Percentiles rank a stretch among this genome's conserved stretches.
phyloP scores from a whole-genome alignment of 208 protist species.

The Trypanosoma vivax region DNA sequence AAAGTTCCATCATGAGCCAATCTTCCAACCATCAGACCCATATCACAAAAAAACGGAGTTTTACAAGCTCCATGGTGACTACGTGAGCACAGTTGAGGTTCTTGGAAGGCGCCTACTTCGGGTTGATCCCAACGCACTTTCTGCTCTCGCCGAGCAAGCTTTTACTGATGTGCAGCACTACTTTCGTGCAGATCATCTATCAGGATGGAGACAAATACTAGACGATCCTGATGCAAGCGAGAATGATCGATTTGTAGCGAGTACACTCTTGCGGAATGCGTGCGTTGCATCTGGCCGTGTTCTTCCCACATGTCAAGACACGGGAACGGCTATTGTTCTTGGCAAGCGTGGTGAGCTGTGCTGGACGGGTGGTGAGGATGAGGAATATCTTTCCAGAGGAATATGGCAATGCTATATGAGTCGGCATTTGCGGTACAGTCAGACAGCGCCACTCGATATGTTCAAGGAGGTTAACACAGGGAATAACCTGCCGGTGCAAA shows the following conservation, averaged over 20 bases:
- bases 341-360: constrained; percentile 95
- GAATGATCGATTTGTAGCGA: constrained; percentile 96
- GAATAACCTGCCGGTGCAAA: constrained; percentile 96
- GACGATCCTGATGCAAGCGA: constrained; percentile 92
- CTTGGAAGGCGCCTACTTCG: constrained; percentile 70
- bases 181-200: constrained; percentile 92
- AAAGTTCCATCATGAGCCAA: constrained; percentile 75
- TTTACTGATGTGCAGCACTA: constrained; percentile 94
- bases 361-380: constrained; percentile 95
- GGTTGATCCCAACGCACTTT: constrained; percentile 89
- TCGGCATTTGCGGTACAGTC: constrained; percentile 95
- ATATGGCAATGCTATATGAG: constrained; percentile 94
- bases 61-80: constrained; percentile 72
- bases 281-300: constrained; percentile 89
- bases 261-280: constrained; percentile 95
- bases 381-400: constrained; percentile 90
- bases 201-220: constrained; percentile 92
- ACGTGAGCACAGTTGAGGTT: constrained; percentile 73
- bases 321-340: constrained; percentile 96
- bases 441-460: constrained; percentile 94
- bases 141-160: constrained; percentile 76
- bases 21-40: constrained; percentile 79
- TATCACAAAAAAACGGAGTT: constrained; percentile 79
- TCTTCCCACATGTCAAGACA: constrained; percentile 94
- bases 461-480: constrained; percentile 97